A percentile compares a stretch with the other conserved stretches of the same genome.
phyloP scores from a whole-genome alignment of 768 basidiomycete genomes.

The Tricholoma bakamatsutake region DNA sequence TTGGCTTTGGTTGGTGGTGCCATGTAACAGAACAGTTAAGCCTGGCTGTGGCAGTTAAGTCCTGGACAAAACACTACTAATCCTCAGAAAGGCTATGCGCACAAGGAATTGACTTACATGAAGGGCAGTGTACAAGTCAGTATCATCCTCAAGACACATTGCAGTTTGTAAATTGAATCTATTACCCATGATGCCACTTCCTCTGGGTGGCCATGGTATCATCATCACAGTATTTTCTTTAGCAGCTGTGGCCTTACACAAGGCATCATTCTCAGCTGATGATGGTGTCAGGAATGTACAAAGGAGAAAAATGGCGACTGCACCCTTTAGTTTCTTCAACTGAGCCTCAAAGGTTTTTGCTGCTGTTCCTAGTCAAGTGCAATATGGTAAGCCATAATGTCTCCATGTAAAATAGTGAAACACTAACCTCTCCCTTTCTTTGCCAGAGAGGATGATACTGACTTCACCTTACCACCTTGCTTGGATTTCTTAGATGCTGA shows the following conservation, averaged over 20 bases:
- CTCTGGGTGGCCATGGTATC: too few species aligned
- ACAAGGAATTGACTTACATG: not conserved
- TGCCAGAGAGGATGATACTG: not conserved
- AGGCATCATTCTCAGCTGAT: too few species aligned
- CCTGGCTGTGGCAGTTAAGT: not conserved
- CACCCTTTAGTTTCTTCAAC: constrained; percentile 1
- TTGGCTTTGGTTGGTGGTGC: too few species aligned
- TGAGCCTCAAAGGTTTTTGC: not conserved
- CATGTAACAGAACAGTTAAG: too few species aligned
- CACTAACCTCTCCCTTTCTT: not conserved
- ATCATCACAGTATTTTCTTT: too few species aligned
- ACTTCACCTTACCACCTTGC: not conserved
- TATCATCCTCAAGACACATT: not conserved
- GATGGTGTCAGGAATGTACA: too few species aligned
- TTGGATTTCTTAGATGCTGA: not conserved
- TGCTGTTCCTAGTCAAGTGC: not conserved
- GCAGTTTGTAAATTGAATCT: not conserved
- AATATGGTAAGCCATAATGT: not conserved
- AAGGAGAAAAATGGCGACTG: too few species aligned
- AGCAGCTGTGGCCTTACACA: too few species aligned
- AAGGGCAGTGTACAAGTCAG: not conserved
- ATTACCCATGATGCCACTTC: not conserved
- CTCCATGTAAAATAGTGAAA: not conserved
- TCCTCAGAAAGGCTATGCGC: not conserved
- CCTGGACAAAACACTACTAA: not conserved